phyloP scores from a whole-genome alignment of 768 basidiomycete genomes.

The Boletus rubescentipes region DNA sequence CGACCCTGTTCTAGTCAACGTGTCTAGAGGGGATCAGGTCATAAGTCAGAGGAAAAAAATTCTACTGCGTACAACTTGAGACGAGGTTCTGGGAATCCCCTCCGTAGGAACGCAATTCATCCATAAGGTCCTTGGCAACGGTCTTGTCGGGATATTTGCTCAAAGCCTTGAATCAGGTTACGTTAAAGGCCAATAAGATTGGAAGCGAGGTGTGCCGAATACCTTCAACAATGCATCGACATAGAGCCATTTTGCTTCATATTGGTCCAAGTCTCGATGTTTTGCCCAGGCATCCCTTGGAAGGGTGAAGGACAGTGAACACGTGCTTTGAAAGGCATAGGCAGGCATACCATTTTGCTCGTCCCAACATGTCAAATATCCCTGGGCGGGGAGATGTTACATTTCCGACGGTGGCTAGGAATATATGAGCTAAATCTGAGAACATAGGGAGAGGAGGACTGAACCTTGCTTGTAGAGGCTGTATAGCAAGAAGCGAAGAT shows the following conservation, averaged over 20 bases:
- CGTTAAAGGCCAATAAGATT: neutral
- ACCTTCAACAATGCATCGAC: constrained; percentile 87
- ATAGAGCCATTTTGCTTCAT: constrained; percentile 87
- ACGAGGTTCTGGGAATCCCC: constrained; percentile 64
- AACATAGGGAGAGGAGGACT: neutral
- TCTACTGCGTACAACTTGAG: constrained; percentile 53
- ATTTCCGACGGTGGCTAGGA: constrained; percentile 84
- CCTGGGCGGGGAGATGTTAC: constrained; percentile 76
- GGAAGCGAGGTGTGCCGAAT: constrained; percentile 9
- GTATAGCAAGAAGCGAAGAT: neutral
- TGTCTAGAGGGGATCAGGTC: constrained; percentile 22
- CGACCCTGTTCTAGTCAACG: constrained; percentile 44
- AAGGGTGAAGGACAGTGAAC: constrained; percentile 7
- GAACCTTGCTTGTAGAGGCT: constrained; percentile 94
- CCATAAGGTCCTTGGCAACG: constrained; percentile 67
- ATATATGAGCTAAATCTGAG: constrained; percentile 1
- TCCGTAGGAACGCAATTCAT: constrained; percentile 76
- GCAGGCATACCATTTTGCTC: constrained; percentile 81
- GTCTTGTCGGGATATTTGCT: constrained; percentile 84
- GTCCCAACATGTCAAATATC: constrained; percentile 86
- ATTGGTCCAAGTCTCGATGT: constrained; percentile 74
- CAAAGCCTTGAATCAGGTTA: constrained; percentile 51
- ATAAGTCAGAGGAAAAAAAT: neutral
- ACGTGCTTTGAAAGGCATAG: constrained; percentile 1
- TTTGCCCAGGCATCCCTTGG: constrained; percentile 94